These are phyloP conservation scores for Chara braunii DNA, from an alignment of 139 green algal species.

Conservation along the genomic window DNA sequence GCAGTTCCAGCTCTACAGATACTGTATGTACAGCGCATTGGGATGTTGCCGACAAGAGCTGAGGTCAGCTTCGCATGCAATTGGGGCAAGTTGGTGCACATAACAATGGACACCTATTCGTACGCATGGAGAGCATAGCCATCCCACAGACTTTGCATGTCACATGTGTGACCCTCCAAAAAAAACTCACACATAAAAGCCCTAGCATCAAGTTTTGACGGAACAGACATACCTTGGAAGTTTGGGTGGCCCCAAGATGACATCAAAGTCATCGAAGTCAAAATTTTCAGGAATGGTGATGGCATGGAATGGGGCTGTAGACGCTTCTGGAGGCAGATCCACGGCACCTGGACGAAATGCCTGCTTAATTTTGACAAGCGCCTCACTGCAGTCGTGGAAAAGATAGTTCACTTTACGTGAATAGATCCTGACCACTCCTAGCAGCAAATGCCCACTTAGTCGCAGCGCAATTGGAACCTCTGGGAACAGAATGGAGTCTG, in stretches of 20 bases:
- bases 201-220: no score
- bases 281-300: conserved; percentile 70
- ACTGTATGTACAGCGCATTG: no score
- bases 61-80: no score
- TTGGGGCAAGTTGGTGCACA: no score
- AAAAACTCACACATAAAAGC: no score
- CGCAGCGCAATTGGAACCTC: conserved; percentile 86
- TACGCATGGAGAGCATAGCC: no score
- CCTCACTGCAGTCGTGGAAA: conserved; percentile 55
- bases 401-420: conserved; percentile 60
- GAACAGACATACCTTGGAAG: no score
- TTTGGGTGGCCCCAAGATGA: conserved; percentile 1
- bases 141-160: no score
- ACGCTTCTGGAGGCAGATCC: conserved; percentile 53
- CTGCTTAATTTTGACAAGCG: conserved; percentile 61
- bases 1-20: no score
- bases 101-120: no score
- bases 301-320: conserved; percentile 40
- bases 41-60: no score
- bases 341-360: conserved; percentile 41
- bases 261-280: conserved; percentile 13
- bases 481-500: conserved; percentile 87
- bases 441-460: conserved; percentile 87
- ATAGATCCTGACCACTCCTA: conserved; percentile 91
- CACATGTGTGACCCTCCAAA: no score